A percentile compares a stretch with the other conserved stretches of the same genome.
Evolutionary conservation across 345 rosid species (phyloP).

Genomic region (Lepidium africanum): DNA sequence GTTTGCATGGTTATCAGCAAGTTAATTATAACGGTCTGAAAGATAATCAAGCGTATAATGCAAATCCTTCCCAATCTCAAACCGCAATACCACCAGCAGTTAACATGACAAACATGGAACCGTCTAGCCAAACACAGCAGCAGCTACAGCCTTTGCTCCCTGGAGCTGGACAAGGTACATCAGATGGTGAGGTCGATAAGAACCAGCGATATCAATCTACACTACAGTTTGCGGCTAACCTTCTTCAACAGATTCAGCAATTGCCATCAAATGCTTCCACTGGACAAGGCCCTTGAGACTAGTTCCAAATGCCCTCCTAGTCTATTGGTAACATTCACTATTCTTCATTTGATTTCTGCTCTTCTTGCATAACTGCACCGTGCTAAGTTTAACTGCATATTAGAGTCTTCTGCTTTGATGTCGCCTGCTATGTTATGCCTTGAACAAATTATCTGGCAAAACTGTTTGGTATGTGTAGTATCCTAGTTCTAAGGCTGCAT

Average conservation of each 20-base stretch:
- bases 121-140: conserved; percentile 38
- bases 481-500: background rate
- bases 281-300: conserved; percentile 38
- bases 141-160: conserved; percentile 45
- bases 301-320: conserved; percentile 12
- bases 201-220: conserved; percentile 91
- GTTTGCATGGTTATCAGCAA: conserved; percentile 39
- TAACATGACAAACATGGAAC: conserved; percentile 38
- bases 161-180: conserved; percentile 41
- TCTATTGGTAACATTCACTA: conserved; percentile 34
- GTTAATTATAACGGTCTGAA: conserved; percentile 28
- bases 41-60: conserved; percentile 43
- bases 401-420: background rate
- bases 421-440: background rate
- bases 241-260: conserved; percentile 83
- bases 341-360: background rate
- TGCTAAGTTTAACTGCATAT: background rate
- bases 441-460: background rate
- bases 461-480: background rate
- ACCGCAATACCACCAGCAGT: conserved; percentile 33
- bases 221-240: conserved; percentile 82
- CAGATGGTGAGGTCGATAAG: conserved; percentile 68
- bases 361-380: background rate
- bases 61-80: conserved; percentile 42
- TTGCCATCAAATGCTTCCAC: conserved; percentile 29